These are phyloP conservation scores for Hemerocallis citrina DNA, from an alignment of 106 monocot genomes.

Conservation along the genomic window DNA sequence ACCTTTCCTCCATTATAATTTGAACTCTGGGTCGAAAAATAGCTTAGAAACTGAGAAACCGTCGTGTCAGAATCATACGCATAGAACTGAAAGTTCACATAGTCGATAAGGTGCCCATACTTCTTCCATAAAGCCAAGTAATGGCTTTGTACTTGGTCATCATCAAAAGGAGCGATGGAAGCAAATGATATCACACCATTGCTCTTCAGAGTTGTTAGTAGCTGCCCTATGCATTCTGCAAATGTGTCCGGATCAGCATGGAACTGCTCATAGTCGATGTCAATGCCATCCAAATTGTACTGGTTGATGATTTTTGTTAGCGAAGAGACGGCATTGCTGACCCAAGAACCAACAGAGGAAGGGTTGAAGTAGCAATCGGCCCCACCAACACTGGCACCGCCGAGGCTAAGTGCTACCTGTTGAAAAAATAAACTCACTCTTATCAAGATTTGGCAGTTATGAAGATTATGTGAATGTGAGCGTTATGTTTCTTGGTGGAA, in stretches of 20 bases:
- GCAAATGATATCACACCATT: conserved; percentile 15
- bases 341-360: conserved; percentile 29
- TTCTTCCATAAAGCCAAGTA: conserved; percentile 14
- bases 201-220: conserved; percentile 10
- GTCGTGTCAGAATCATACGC: conserved; percentile 20
- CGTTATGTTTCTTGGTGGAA: neutral
- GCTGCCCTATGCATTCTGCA: conserved; percentile 12
- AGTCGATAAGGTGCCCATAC: conserved; percentile 27
- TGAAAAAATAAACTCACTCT: too few species aligned
- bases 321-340: conserved; percentile 33
- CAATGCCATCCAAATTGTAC: conserved; percentile 42
- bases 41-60: conserved; percentile 26
- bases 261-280: conserved; percentile 51
- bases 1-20: conserved; percentile 26
- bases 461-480: neutral
- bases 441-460: neutral
- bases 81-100: conserved; percentile 56
- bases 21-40: conserved; percentile 20
- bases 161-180: conserved; percentile 14
- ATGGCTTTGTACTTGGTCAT: conserved; percentile 10
- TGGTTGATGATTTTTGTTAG: conserved; percentile 25
- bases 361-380: conserved; percentile 18
- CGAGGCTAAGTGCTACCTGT: conserved; percentile 13
- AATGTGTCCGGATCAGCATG: conserved; percentile 3
- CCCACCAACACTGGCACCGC: neutral